Percentiles rank a stretch among this genome's conserved stretches.
phyloP scores from a whole-genome alignment of 2,329 filamentous ascomycete species.

The Beauveria caledonica region DNA sequence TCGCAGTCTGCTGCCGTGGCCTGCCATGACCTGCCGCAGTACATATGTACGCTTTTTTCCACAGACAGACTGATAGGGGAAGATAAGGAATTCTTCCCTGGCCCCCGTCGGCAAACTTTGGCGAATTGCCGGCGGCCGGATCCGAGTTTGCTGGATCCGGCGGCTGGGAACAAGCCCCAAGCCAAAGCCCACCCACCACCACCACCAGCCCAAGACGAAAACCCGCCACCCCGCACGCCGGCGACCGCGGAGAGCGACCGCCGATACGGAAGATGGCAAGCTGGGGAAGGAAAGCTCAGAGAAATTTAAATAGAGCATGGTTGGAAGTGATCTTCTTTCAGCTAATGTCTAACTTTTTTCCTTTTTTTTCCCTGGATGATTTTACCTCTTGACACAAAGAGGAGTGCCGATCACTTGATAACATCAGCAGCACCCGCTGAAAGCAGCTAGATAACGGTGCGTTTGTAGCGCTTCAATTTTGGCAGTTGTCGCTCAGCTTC shows the following conservation, averaged over 20 bases:
- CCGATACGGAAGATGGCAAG: background rate
- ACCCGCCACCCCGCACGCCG: background rate
- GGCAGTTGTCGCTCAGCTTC: too few species aligned
- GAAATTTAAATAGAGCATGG: background rate
- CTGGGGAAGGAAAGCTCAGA: background rate
- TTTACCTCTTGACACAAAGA: background rate
- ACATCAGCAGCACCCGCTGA: background rate
- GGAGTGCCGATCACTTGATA: background rate
- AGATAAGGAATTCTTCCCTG: background rate
- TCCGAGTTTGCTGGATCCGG: background rate
- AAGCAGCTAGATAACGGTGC: background rate
- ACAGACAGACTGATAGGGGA: background rate
- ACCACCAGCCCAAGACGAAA: background rate
- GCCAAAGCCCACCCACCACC: background rate
- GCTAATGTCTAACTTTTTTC: background rate
- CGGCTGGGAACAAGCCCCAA: background rate
- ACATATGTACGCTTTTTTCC: too few species aligned
- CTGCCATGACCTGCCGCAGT: too few species aligned
- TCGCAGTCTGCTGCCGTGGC: too few species aligned
- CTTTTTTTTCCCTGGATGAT: background rate
- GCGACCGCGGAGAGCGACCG: constrained; percentile 11
- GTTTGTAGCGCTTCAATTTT: too few species aligned
- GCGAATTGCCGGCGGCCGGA: background rate
- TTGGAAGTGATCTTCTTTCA: background rate
- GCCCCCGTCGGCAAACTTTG: background rate